Evolutionary conservation across 2,329 filamentous ascomycete species (phyloP).

Genomic region (Coleophoma cylindrospora): DNA sequence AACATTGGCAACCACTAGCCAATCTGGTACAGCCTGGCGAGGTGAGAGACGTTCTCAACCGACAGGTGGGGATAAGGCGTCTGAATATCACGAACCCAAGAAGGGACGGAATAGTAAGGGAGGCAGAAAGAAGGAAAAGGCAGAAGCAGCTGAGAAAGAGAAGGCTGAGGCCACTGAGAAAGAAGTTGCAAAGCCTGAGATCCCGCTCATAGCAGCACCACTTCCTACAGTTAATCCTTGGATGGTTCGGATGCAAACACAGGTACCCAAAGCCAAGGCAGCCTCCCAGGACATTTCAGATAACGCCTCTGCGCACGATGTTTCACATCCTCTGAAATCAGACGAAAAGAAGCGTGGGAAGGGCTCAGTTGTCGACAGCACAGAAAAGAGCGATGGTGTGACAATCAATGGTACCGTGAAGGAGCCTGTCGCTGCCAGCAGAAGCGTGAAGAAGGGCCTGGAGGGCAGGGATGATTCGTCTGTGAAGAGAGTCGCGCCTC

Average conservation of each 20-base stretch:
- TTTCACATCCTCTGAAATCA: conserved; percentile 20
- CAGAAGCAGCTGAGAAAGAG: conserved; percentile 45
- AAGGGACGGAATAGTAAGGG: conserved; percentile 21
- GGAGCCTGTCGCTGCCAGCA: conserved; percentile 28
- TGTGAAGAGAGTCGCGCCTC: conserved; percentile 22
- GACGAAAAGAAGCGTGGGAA: conserved; percentile 36
- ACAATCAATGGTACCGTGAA: conserved; percentile 23
- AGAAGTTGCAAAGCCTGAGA: conserved; percentile 49
- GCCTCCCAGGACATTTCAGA: conserved; percentile 7
- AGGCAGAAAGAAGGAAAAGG: conserved; percentile 29
- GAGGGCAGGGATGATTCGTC: conserved; percentile 29
- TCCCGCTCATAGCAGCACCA: conserved; percentile 70
- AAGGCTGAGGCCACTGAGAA: conserved; percentile 50
- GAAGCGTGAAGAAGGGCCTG: conserved; percentile 33
- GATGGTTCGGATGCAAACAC: conserved; percentile 70
- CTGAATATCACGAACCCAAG: conserved; percentile 25
- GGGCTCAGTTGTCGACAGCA: conserved; percentile 28
- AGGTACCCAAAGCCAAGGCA: conserved; percentile 42
- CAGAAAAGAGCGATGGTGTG: conserved; percentile 26
- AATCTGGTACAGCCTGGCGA: conserved; percentile 61
- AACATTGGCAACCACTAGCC: conserved; percentile 56
- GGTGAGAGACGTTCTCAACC: conserved; percentile 58
- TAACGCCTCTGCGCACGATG: conserved; percentile 4
- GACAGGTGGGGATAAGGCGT: conserved; percentile 59
- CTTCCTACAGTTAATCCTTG: conserved; percentile 84